Percentiles rank a stretch among this genome's conserved stretches.
phyloP scores from a whole-genome alignment of 2,329 filamentous ascomycete species.

The Apiospora marii region DNA sequence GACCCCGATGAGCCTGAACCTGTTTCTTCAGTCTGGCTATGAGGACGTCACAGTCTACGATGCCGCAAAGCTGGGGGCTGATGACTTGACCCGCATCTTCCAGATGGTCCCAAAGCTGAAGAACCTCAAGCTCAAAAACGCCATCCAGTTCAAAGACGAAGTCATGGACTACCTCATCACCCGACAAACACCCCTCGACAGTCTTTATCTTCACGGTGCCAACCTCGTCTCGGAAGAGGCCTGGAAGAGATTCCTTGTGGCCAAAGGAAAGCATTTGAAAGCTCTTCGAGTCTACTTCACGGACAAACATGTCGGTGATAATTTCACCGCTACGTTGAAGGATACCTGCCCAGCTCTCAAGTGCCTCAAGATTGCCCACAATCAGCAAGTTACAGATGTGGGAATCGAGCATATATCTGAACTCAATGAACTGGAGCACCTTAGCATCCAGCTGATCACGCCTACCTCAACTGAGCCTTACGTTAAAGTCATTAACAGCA shows the following conservation, averaged over 20 bases:
- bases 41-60: constrained; percentile 66
- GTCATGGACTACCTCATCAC: constrained; percentile 83
- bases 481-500: constrained; percentile 63
- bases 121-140: constrained; percentile 79
- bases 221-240: constrained; percentile 81
- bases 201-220: constrained; percentile 81
- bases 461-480: constrained; percentile 65
- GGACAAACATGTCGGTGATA: constrained; percentile 81
- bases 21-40: constrained; percentile 63
- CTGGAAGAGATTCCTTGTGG: constrained; percentile 75
- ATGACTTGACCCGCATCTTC: constrained; percentile 84
- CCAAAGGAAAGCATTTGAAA: constrained; percentile 70
- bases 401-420: constrained; percentile 71
- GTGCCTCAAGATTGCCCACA: constrained; percentile 82
- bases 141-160: constrained; percentile 89
- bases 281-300: constrained; percentile 83
- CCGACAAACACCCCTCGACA: constrained; percentile 72
- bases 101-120: constrained; percentile 74
- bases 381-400: constrained; percentile 73
- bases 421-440: constrained; percentile 71
- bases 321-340: constrained; percentile 68
- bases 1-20: constrained; percentile 59
- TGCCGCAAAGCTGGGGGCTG: constrained; percentile 69
- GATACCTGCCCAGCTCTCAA: constrained; percentile 71
- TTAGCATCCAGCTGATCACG: constrained; percentile 74